Percentiles rank a stretch among this genome's conserved stretches.
phyloP scores from a whole-genome alignment of 176 grass and related monocot genomes.

The Hsuehochloa calcarea region DNA sequence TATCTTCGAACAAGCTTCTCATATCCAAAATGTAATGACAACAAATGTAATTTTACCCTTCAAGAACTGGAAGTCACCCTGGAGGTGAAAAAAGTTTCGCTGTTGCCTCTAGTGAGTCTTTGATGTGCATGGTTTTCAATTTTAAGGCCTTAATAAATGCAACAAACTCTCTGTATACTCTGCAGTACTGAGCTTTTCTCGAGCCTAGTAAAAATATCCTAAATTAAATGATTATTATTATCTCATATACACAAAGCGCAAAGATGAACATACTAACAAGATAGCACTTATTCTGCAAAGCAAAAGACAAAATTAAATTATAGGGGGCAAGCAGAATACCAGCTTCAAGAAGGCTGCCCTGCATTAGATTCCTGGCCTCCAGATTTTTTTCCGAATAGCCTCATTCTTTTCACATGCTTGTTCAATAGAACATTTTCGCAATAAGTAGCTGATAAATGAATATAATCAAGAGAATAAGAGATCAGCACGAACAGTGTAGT shows the following conservation, averaged over 20 bases:
- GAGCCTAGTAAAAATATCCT: slow-evolving; percentile 51
- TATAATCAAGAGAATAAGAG: slow-evolving; percentile 34
- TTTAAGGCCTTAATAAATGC: slow-evolving; percentile 88
- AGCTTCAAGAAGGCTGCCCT: slow-evolving; percentile 68
- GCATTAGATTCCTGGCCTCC: slow-evolving; percentile 43
- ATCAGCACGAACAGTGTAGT: slow-evolving; percentile 3
- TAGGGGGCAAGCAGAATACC: slow-evolving; percentile 46
- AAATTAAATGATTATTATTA: slow-evolving; percentile 14
- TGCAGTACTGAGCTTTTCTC: slow-evolving; percentile 60
- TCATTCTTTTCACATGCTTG: slow-evolving; percentile 48
- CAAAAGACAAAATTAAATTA: slow-evolving; percentile 16
- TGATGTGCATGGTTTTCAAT: slow-evolving; percentile 64
- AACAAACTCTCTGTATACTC: slow-evolving; percentile 96
- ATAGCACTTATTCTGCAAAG: slow-evolving; percentile 22
- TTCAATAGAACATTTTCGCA: slow-evolving; percentile 24
- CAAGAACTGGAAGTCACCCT: slow-evolving; percentile 62
- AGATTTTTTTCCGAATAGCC: slow-evolving; percentile 36
- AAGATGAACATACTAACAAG: slow-evolving; percentile 7
- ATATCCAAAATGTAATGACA: slow-evolving; percentile 26
- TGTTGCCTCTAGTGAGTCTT: slow-evolving; percentile 70
- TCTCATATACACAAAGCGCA: slow-evolving; percentile 7
- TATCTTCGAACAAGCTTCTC: slow-evolving; percentile 63
- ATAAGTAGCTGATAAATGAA: slow-evolving; percentile 6
- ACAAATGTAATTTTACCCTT: slow-evolving; percentile 58
- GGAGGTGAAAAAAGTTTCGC: slow-evolving; percentile 80